Evolutionary conservation across 495 filamentous ascomycete species (phyloP), one percentile per base, ranked within the genome.

Genomic region (Talaromyces nanjingensis): DNA sequence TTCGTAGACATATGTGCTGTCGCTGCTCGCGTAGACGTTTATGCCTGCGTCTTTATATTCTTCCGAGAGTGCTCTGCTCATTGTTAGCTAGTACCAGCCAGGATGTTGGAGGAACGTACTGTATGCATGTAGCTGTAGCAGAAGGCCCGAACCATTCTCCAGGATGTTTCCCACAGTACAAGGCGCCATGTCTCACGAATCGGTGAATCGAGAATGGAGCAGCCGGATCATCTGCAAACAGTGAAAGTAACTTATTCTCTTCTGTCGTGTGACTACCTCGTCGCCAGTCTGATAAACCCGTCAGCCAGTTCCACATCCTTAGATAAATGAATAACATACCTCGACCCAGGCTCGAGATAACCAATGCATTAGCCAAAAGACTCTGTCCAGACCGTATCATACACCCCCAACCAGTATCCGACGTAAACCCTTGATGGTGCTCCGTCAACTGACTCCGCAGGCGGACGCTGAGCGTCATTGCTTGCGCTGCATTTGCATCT

Each of bases 111-210:
- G 9, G 29, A 29, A 79, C 91, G 69, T 75, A 97, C 92, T 96
- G 87, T 61, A 99, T 96, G 73, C 96, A 97, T 63, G 87, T 85
- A n/a, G 96, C 91, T 2, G 96, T 96, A 6, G 96, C 94, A 16
- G 91, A 96, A n/a, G 96, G 96, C 9, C 96, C 96, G 80, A 99
- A 99, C 96, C 96, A 99, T 75, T 97, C 91, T 25, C 96, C 96
- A 0, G 96, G 93, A 72, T 93, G 89, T 71, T 97, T 98, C 6
- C 91, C 92, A 71, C 94, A 98, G 12, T 89, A 89, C 34, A 84
- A 79, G 18, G 93, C 91, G 3, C 96, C 96, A 68, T 96, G 88
- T 57, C 88, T 79, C 29, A 98, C 96, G 68, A 98, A 98, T 65
- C 85, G 89, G 68, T 99, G 96, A 70, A 99, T 93, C 7, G 94